Percentiles rank a stretch among this genome's conserved stretches.
Evolutionary conservation across 2,329 filamentous ascomycete species (phyloP).

Genomic region (Cucurbitaria berberidis): DNA sequence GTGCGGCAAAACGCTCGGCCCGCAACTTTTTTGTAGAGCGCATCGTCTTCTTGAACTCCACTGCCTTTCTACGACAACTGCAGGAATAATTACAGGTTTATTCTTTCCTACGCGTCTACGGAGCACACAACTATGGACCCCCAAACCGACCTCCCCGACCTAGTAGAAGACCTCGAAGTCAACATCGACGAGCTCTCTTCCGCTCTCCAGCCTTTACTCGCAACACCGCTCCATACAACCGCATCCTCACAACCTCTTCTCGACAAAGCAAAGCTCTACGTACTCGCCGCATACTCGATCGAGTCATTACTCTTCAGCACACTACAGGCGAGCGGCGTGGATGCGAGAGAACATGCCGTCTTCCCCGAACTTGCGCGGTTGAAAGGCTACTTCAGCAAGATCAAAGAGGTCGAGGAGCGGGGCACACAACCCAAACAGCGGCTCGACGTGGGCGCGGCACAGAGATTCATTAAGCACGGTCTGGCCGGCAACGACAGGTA

Average conservation of each 20-base stretch:
- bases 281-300: conserved; percentile 85
- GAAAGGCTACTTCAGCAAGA: conserved; percentile 91
- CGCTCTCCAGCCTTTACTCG: conserved; percentile 74
- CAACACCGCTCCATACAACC: conserved; percentile 67
- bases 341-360: conserved; percentile 84
- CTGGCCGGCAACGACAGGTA: conserved; percentile 62
- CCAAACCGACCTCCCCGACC: conserved; percentile 64
- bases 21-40: conserved; percentile 27
- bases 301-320: conserved; percentile 89
- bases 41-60: background rate
- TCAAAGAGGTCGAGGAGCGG: conserved; percentile 71
- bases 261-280: conserved; percentile 92
- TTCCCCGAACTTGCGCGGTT: conserved; percentile 86
- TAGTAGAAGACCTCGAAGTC: conserved; percentile 75
- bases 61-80: background rate
- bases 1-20: conserved; percentile 32
- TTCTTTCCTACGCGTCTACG: background rate
- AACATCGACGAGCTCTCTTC: conserved; percentile 81
- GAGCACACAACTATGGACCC: conserved; percentile 55
- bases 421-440: conserved; percentile 57
- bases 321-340: conserved; percentile 75
- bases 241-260: conserved; percentile 85
- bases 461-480: conserved; percentile 81
- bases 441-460: conserved; percentile 77
- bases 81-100: background rate